Base-by-base conservation (phyloP, 2,329 filamentous ascomycete genomes). In the Aspergillus sergii region DNA sequence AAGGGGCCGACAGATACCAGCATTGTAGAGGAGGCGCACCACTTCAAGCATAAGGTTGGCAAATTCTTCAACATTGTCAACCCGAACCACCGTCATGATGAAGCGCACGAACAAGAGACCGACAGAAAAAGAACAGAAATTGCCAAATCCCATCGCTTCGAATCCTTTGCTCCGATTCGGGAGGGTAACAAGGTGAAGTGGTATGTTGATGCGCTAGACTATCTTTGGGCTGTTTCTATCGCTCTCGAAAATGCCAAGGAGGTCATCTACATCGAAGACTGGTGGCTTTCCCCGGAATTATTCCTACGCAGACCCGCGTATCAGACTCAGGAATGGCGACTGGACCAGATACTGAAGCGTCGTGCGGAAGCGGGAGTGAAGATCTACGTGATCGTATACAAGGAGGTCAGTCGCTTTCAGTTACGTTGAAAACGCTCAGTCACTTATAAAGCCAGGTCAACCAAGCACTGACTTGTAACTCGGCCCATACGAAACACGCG, bases 191-290 rank as follows among this genome's bases (percentile, higher is more conserved):
- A 91, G 62, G 84, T 95, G 75, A 98, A 98, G 81, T 99, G 94
- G 94, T 98, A 97, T 79, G 92, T 98, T 12, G 95, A 98, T 75
- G 95, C 93, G 3, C 85, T 93, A 65, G 91, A 98, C 79, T 99
- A 99, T 78, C 96, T 95, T 77, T 97, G 93, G 89, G 90, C 95
- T 21, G 93, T 99, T 12, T 96, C 93, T 0, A 88, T 90, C 39
- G 94, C 94, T 0, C 84, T 98, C n/a, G 94, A 98, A 67, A 85
- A 89, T 64, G 95, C 95, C 43, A 91, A 91, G 73, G 94, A 98
- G 79, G 90, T 91, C 53, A 97, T 99, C 70, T 99, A 98, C 78
- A 96, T 99, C 68, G 91, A 85, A 64, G 95, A 98, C 74, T 99
- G 94, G 95, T 98, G 95, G 95, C 82, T 98, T 16, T 96, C 92